These are phyloP conservation scores for Cercospora brassicicola DNA, from an alignment of 2,329 filamentous ascomycete genomes.

Conservation along the genomic window DNA sequence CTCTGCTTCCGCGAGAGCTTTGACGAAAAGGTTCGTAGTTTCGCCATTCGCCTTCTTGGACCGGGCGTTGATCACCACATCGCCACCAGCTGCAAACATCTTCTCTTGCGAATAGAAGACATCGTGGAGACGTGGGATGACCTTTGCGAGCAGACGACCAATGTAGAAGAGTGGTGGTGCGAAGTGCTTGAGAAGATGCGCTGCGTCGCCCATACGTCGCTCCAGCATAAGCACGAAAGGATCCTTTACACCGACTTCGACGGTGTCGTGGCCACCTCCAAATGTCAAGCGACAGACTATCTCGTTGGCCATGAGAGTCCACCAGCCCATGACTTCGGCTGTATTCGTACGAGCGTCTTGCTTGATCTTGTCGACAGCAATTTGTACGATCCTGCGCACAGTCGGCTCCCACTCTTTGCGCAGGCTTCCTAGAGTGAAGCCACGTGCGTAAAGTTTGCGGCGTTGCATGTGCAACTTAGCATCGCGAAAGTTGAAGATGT, in stretches of 20 bases:
- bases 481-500: not conserved
- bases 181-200: not conserved
- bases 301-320: not conserved
- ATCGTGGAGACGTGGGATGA: not conserved
- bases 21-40: not conserved
- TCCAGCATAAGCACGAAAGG: not conserved
- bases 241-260: not conserved
- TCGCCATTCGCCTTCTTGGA: not conserved
- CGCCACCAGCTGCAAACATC: not conserved
- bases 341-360: not conserved
- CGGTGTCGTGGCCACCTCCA: not conserved
- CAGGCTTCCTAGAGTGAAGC: not conserved
- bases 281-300: not conserved
- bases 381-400: conserved; percentile 31
- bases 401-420: not conserved
- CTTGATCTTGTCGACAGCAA: conserved; percentile 36
- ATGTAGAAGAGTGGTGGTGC: not conserved
- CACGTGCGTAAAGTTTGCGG: not conserved
- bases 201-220: not conserved
- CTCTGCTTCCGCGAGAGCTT: not conserved
- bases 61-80: not conserved
- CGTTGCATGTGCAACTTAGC: not conserved
- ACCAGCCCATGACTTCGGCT: not conserved
- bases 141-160: not conserved
- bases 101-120: not conserved